Percentiles rank a stretch among this genome's conserved stretches.
These are phyloP conservation scores for Coemansia reversa DNA, from an alignment of 192 early-diverging fungal genomes.

Conservation along the genomic window DNA sequence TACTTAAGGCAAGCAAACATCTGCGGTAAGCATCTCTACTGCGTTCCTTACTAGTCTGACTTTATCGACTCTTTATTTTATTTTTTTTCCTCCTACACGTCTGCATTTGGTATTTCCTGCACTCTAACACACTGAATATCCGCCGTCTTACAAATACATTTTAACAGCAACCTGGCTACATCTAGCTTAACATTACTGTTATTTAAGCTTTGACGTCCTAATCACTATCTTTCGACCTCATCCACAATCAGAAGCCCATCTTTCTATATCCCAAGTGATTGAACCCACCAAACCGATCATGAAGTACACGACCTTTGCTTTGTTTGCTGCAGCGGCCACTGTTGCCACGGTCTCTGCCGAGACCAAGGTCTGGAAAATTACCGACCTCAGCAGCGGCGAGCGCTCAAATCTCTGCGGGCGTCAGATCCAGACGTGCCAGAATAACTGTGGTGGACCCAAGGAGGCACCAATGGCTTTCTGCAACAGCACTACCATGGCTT, in stretches of 20 bases:
- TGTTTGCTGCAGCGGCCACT: constrained; percentile 24
- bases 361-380: constrained; percentile 43
- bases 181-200: background rate
- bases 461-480: constrained; percentile 56
- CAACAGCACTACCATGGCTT: constrained; percentile 56
- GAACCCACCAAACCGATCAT: constrained; percentile 12
- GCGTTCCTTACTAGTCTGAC: background rate
- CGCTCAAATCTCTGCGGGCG: constrained; percentile 45
- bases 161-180: background rate
- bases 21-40: background rate
- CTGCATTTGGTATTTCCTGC: background rate
- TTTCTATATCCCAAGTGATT: background rate
- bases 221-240: background rate
- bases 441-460: constrained; percentile 51
- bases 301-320: constrained; percentile 26
- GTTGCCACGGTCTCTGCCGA: constrained; percentile 16
- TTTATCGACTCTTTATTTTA: background rate
- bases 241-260: background rate
- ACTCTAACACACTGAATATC: background rate
- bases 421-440: constrained; percentile 50
- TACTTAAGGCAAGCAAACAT: background rate
- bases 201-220: too few species aligned
- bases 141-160: background rate
- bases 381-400: constrained; percentile 22
- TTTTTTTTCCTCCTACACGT: background rate